These are phyloP conservation scores for Fusarium sp. DNA, from an alignment of 2,329 filamentous ascomycete species.

Conservation along the genomic window DNA sequence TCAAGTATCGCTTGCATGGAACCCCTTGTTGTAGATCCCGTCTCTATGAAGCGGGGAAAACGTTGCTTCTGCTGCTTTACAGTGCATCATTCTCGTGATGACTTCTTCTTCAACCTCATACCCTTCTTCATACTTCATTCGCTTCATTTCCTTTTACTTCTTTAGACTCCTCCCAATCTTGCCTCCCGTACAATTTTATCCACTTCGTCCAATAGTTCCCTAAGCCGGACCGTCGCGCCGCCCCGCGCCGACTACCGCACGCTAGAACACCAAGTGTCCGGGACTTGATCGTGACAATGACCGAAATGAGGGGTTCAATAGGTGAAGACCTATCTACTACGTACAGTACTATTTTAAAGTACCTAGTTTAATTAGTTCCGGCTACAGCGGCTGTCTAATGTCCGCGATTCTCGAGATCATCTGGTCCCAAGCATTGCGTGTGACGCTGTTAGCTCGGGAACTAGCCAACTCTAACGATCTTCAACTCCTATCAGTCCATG, in stretches of 20 bases:
- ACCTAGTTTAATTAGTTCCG: not conserved
- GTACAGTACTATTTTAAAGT: too few relatives aligned
- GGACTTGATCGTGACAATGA: not conserved
- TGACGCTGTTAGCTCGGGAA: slow-evolving; percentile 5
- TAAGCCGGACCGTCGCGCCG: not conserved
- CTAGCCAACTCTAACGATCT: slow-evolving; percentile 24
- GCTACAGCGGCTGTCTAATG: slow-evolving; percentile 9
- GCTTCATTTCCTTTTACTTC: not conserved
- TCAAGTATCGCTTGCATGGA: not conserved
- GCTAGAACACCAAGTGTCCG: not conserved
- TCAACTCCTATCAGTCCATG: not conserved
- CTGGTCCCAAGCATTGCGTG: not conserved
- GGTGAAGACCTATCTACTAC: not conserved
- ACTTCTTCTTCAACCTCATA: not conserved
- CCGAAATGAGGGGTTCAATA: slow-evolving; percentile 7
- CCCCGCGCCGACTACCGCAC: not conserved
- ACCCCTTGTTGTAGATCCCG: slow-evolving; percentile 14
- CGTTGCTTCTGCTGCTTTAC: slow-evolving; percentile 12
- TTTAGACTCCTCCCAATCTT: too few relatives aligned
- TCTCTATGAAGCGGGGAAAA: slow-evolving; percentile 14
- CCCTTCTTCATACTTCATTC: not conserved
- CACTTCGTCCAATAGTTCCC: not conserved
- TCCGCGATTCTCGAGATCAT: not conserved
- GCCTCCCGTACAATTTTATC: too few relatives aligned
- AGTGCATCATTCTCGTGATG: not conserved